These are phyloP conservation scores for Sphagnum fallax DNA, from an alignment of 228 moss, liverwort and hornwort genomes.

Conservation along the genomic window DNA sequence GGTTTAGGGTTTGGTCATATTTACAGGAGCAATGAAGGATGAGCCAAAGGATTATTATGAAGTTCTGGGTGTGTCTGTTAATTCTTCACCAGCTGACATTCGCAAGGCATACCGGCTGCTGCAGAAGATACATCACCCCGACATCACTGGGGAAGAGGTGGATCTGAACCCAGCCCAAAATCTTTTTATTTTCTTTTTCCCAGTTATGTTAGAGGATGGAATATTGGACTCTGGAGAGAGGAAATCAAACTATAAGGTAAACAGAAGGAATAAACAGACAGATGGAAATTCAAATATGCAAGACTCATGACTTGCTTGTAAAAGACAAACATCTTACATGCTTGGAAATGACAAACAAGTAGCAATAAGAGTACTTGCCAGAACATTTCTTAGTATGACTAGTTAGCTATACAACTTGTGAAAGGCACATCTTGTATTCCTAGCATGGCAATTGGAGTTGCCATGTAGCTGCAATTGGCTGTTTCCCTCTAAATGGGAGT, in stretches of 20 bases:
- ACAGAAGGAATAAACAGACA: not conserved
- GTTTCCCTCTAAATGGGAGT: conserved; percentile 26
- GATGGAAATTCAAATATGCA: no score
- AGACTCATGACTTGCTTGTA: no score
- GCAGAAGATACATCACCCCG: conserved; percentile 94
- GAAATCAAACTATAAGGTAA: not conserved
- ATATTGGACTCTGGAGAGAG: not conserved
- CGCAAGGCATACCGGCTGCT: conserved; percentile 84
- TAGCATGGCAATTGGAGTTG: not conserved
- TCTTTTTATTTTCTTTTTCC: not conserved
- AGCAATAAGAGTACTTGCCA: not conserved
- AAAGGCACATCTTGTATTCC: not conserved
- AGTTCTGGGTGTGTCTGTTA: conserved; percentile 70
- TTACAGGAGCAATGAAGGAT: not conserved
- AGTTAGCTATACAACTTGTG: not conserved
- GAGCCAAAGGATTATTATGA: conserved; percentile 69
- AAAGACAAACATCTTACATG: no score
- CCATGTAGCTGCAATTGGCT: no score
- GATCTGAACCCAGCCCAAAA: conserved; percentile 6
- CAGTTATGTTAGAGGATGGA: not conserved
- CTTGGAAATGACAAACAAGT: no score
- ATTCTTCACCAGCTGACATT: conserved; percentile 56
- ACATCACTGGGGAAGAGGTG: conserved; percentile 78
- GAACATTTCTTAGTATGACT: not conserved
- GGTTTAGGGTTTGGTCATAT: no score